These are phyloP conservation scores for Phytophthora syringae DNA, from an alignment of 352 stramenopile genomes.

Conservation along the genomic window DNA sequence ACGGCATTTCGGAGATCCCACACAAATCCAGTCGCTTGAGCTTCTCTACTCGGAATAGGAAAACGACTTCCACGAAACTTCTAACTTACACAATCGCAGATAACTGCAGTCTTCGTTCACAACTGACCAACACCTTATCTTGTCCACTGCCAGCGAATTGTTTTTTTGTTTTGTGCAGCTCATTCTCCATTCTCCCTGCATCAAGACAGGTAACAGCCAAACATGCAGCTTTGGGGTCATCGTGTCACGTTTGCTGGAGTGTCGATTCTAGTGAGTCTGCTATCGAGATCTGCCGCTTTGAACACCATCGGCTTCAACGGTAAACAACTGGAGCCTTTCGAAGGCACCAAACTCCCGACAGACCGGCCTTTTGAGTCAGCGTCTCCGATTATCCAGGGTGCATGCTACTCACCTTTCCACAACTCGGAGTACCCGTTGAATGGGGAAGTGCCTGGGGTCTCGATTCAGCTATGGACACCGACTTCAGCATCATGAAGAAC, in stretches of 20 bases:
- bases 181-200: constrained; percentile 20
- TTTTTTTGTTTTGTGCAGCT: constrained; percentile 6
- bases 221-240: constrained; percentile 25
- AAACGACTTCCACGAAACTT: constrained; percentile 23
- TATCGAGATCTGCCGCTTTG: constrained; percentile 18
- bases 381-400: constrained; percentile 39
- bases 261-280: constrained; percentile 3
- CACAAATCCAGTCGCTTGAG: constrained; percentile 41
- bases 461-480: constrained; percentile 56
- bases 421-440: constrained; percentile 71
- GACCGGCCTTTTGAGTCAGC: constrained; percentile 12
- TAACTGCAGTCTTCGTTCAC: constrained; percentile 20
- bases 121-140: background rate
- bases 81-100: constrained; percentile 22
- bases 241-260: constrained; percentile 7
- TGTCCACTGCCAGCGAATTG: background rate
- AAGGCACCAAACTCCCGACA: constrained; percentile 7
- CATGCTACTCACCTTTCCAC: constrained; percentile 85
- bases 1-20: constrained; percentile 40
- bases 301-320: constrained; percentile 30
- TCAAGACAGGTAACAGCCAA: constrained; percentile 2
- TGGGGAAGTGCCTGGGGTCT: constrained; percentile 41
- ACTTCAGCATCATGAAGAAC: constrained; percentile 77
- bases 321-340: constrained; percentile 23
- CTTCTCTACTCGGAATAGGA: constrained; percentile 48